Conservation (phyloP, 345 rosid genomes). For the Eucalyptus dawsonii region DNA sequence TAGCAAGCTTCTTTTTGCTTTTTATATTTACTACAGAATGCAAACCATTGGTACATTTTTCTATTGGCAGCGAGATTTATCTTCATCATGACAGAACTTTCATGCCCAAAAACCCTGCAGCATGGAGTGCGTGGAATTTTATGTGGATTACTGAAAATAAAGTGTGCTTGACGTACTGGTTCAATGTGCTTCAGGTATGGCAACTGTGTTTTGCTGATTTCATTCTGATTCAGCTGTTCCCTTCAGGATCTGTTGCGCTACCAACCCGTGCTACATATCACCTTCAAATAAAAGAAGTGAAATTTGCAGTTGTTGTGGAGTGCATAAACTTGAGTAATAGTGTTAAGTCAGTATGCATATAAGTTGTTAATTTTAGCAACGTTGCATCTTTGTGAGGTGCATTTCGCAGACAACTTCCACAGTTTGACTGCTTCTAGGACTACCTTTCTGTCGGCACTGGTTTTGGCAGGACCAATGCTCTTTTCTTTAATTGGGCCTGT, state of each 20-base stretch:
- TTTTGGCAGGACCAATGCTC: neutral
- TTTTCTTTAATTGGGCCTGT: neutral
- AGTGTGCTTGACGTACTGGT: constrained; percentile 88
- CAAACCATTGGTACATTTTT: neutral
- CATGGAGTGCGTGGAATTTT: constrained; percentile 96
- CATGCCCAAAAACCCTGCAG: constrained; percentile 73
- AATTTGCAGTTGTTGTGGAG: neutral
- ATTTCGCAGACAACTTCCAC: neutral
- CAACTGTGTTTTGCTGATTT: neutral
- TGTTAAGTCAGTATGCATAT: neutral
- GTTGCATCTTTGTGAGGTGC: neutral
- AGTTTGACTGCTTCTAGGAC: neutral
- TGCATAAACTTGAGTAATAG: neutral
- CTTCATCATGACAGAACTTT: constrained; percentile 67
- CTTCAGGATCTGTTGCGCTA: neutral
- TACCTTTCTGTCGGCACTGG: neutral
- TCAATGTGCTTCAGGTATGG: constrained; percentile 79
- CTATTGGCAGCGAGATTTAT: constrained; percentile 50
- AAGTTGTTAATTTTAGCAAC: neutral
- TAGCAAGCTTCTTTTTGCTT: neutral
- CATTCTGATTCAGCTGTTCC: neutral
- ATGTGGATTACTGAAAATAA: constrained; percentile 47
- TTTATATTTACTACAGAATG: neutral
- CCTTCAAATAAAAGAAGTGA: too few relatives aligned
- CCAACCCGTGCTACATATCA: constrained; percentile 22